Conservation (phyloP, 176 grass and related monocot genomes). For the Guadua angustifolia region DNA sequence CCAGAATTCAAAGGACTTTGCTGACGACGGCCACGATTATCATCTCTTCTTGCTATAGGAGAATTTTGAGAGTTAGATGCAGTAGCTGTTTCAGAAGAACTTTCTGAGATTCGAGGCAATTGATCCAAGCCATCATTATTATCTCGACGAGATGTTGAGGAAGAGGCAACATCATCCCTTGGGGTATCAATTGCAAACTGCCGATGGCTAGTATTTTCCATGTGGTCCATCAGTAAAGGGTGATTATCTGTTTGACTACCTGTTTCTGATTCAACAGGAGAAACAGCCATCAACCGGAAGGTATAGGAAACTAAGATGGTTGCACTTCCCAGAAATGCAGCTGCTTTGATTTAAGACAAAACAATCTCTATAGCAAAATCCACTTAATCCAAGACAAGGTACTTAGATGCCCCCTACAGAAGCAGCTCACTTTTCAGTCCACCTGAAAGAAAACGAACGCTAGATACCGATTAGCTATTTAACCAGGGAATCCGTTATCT, state of each 20-base stretch:
- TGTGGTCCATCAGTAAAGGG: slow-evolving; percentile 58
- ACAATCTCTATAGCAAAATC: slow-evolving; percentile 6
- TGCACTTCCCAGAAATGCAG: slow-evolving; percentile 23
- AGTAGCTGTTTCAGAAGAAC: slow-evolving; percentile 41
- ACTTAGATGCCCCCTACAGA: neutral
- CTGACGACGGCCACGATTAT: slow-evolving; percentile 52
- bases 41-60: slow-evolving; percentile 56
- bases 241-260: slow-evolving; percentile 39
- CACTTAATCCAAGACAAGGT: slow-evolving; percentile 1
- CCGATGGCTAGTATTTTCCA: slow-evolving; percentile 41
- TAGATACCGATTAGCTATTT: slow-evolving; percentile 22
- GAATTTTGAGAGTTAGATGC: slow-evolving; percentile 50
- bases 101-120: slow-evolving; percentile 44
- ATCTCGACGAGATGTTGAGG: slow-evolving; percentile 48
- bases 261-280: slow-evolving; percentile 45
- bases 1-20: slow-evolving; percentile 88
- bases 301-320: slow-evolving; percentile 45
- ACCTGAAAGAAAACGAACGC: slow-evolving; percentile 38
- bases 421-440: neutral
- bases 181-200: slow-evolving; percentile 66
- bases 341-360: slow-evolving; percentile 15
- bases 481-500: neutral
- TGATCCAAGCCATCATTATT: slow-evolving; percentile 43
- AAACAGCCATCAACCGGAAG: slow-evolving; percentile 57
- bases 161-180: slow-evolving; percentile 57